Percentiles rank a stretch among this genome's conserved stretches.
Evolutionary conservation across 805 yeast species (phyloP).

Genomic region (Cephaloascus fragrans): DNA sequence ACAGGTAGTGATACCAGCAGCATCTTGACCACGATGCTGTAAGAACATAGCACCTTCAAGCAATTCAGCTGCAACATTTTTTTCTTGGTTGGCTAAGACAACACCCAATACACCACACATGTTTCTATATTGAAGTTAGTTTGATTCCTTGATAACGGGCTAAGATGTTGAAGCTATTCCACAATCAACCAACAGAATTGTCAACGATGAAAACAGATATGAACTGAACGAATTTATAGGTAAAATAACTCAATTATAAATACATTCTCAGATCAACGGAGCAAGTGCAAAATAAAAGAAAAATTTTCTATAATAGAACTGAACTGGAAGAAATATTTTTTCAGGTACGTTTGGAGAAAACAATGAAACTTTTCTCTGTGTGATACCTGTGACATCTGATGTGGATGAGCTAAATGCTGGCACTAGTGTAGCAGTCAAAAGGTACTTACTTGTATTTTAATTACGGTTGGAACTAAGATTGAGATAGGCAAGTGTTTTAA

Average conservation of each 20-base stretch:
- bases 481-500: too few relatives aligned
- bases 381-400: too few relatives aligned
- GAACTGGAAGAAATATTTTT: too few relatives aligned
- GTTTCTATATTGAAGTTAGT: not conserved
- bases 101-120: conserved; percentile 97
- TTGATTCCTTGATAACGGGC: not conserved
- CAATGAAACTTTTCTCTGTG: too few relatives aligned
- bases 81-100: conserved; percentile 64
- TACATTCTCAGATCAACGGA: not conserved
- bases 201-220: not conserved
- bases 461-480: too few relatives aligned
- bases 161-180: not conserved
- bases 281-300: too few relatives aligned
- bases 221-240: not conserved
- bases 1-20: conserved; percentile 97
- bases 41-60: conserved; percentile 87
- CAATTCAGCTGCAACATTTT: conserved; percentile 77
- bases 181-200: too few relatives aligned
- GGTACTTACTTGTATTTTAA: too few relatives aligned
- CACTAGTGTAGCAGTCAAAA: too few relatives aligned
- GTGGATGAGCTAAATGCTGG: too few relatives aligned
- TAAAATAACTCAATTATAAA: not conserved
- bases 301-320: too few relatives aligned
- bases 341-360: too few relatives aligned
- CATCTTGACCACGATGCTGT: conserved; percentile 98